Evolutionary conservation across 257 asterid genomes (phyloP), one percentile per base, ranked within the genome.

Genomic region (Solanum etuberosum): DNA sequence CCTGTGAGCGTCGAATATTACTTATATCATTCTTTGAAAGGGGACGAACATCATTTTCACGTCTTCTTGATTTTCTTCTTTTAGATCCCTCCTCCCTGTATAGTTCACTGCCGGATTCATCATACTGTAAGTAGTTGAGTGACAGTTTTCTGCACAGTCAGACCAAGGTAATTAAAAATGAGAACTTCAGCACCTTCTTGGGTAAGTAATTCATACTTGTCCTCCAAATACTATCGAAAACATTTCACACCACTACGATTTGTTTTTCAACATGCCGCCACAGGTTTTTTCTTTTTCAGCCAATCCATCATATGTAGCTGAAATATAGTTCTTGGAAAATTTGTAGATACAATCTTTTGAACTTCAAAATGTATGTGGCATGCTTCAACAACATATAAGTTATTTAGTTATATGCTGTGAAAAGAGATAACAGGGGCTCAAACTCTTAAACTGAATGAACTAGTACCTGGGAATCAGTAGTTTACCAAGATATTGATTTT

Each of bases 1-100:
- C 99, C 91, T 96, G 98, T 85, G 99, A 92, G 88, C 98, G 98
- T 63, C 96, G 96, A 86, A 90, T 90, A 86, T 90, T 88, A 86
- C 91, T 92, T 89, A 89, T 92, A 83, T 93, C 98, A 91, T 94
- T 93, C 94, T 92, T 97, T 85, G 98, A 93, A 80, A 80, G 90
- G 83, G 92, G 85, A 85, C 92, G 90, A 89, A 85, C 88, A 42
- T 93, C 95, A 91, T 85, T 86, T 85, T 89, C 94, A 65, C 90
- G 91, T 87, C 91, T 94, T 92, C 93, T 93, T 85, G 95, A 84
- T 91, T 89, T 94, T 91, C 96, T 91, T 92, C 96, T 90, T 92
- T 95, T 91, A 70, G 93, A 90, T 83, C 95, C 90, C 89, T 93
- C 98, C 63, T 92, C 97, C 92, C 87, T 91, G 89, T 90, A 89